Evolutionary conservation across 2,329 filamentous ascomycete species (phyloP).

Genomic region (Coccinonectria pachysandricola): DNA sequence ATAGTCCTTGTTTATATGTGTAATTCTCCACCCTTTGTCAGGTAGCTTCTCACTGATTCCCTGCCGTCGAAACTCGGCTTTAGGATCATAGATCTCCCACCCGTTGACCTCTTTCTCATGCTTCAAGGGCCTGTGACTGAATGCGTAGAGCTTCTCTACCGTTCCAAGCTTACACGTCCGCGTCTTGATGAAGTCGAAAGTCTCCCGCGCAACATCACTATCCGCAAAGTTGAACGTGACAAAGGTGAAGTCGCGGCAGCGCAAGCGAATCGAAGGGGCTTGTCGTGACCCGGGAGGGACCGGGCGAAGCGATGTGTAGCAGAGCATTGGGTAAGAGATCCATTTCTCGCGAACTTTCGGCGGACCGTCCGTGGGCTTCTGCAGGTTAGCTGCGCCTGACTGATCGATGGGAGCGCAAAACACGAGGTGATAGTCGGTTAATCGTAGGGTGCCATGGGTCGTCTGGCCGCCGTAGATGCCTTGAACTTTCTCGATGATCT

Average conservation of each 20-base stretch:
- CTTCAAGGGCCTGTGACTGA: conserved; percentile 67
- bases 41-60: conserved; percentile 74
- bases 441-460: conserved; percentile 45
- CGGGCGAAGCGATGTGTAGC: conserved; percentile 67
- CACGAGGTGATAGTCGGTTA: conserved; percentile 53
- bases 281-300: conserved; percentile 59
- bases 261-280: conserved; percentile 72
- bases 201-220: conserved; percentile 66
- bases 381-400: conserved; percentile 9
- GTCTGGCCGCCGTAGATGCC: conserved; percentile 49
- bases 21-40: conserved; percentile 79
- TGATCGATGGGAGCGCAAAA: conserved; percentile 35
- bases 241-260: conserved; percentile 89
- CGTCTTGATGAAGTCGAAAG: conserved; percentile 74
- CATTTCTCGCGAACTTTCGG: conserved; percentile 58
- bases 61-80: conserved; percentile 75
- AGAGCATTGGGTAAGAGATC: conserved; percentile 91
- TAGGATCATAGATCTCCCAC: conserved; percentile 77
- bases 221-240: conserved; percentile 80
- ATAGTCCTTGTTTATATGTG: conserved; percentile 82
- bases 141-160: conserved; percentile 86
- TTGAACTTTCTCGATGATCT: conserved; percentile 48
- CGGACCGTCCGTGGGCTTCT: conserved; percentile 13
- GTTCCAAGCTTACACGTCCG: conserved; percentile 74
- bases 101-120: conserved; percentile 66